Evolutionary conservation across 2,329 filamentous ascomycete species (phyloP).

Genomic region (Fusarium sterilihyphosum): DNA sequence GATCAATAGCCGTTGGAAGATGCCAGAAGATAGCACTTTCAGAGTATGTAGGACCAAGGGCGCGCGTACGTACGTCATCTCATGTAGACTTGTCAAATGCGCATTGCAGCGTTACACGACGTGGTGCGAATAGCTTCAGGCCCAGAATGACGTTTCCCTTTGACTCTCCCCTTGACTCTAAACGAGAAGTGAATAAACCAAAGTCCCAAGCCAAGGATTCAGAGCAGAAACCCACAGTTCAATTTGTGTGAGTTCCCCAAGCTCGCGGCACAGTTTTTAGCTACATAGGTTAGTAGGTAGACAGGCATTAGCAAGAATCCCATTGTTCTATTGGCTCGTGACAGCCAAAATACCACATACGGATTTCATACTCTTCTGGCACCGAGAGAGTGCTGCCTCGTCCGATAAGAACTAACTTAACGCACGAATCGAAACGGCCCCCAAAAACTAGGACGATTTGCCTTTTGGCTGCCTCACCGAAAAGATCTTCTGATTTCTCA

Average conservation of each 20-base stretch:
- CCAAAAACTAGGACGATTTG: slow-evolving; percentile 17
- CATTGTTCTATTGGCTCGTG: slow-evolving; percentile 18
- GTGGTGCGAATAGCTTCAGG: slow-evolving; percentile 17
- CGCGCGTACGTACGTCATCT: slow-evolving; percentile 16
- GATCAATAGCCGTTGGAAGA: neutral
- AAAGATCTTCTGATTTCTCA: neutral
- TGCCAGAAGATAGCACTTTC: neutral
- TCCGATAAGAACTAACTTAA: neutral
- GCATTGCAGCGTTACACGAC: neutral
- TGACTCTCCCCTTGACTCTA: neutral
- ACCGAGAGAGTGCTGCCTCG: neutral
- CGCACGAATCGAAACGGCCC: slow-evolving; percentile 20
- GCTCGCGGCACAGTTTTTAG: neutral
- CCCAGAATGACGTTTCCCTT: neutral
- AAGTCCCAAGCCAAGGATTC: slow-evolving; percentile 12
- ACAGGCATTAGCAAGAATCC: neutral
- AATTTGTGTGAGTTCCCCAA: neutral
- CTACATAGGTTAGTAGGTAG: too few relatives aligned
- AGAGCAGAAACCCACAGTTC: neutral
- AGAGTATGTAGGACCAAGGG: slow-evolving; percentile 10
- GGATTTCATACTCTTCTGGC: neutral
- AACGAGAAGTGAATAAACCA: neutral
- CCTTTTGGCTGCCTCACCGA: slow-evolving; percentile 29
- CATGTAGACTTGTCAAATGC: neutral
- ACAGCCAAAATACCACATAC: neutral